Conservation (phyloP, 2,329 filamentous ascomycete species). For the Penicillium thymicola region DNA sequence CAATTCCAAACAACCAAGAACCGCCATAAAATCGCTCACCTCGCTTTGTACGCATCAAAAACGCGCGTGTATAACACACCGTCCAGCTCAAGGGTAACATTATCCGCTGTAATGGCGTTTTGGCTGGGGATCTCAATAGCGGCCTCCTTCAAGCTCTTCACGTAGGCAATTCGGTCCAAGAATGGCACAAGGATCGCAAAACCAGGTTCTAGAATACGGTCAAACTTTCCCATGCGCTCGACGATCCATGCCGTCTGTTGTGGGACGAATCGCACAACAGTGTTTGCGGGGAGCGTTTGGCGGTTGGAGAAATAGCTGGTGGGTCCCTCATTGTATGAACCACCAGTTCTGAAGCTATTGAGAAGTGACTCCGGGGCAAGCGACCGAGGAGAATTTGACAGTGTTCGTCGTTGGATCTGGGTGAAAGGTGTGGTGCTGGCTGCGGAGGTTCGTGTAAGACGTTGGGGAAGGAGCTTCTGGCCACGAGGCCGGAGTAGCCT, state of each 20-base stretch:
- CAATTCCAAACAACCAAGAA: neutral
- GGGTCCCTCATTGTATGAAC: slow-evolving; percentile 42
- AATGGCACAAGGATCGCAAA: slow-evolving; percentile 85
- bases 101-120: slow-evolving; percentile 97
- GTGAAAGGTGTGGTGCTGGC: slow-evolving; percentile 21
- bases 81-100: slow-evolving; percentile 93
- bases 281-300: slow-evolving; percentile 77
- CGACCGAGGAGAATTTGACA: slow-evolving; percentile 30
- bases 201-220: slow-evolving; percentile 86
- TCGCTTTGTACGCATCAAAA: slow-evolving; percentile 97
- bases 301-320: slow-evolving; percentile 74
- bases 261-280: slow-evolving; percentile 92
- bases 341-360: slow-evolving; percentile 25
- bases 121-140: slow-evolving; percentile 97
- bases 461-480: slow-evolving; percentile 24
- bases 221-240: slow-evolving; percentile 98
- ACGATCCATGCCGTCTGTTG: slow-evolving; percentile 99
- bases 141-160: slow-evolving; percentile 93
- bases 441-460: slow-evolving; percentile 17
- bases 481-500: slow-evolving; percentile 31
- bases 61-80: slow-evolving; percentile 94
- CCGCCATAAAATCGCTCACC: slow-evolving; percentile 51
- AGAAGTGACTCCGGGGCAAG: slow-evolving; percentile 36
- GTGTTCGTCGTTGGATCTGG: slow-evolving; percentile 26
- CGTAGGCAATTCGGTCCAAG: slow-evolving; percentile 93